phyloP scores from a whole-genome alignment of 2,329 filamentous ascomycete genomes.

The Sclerotinia subarctica region DNA sequence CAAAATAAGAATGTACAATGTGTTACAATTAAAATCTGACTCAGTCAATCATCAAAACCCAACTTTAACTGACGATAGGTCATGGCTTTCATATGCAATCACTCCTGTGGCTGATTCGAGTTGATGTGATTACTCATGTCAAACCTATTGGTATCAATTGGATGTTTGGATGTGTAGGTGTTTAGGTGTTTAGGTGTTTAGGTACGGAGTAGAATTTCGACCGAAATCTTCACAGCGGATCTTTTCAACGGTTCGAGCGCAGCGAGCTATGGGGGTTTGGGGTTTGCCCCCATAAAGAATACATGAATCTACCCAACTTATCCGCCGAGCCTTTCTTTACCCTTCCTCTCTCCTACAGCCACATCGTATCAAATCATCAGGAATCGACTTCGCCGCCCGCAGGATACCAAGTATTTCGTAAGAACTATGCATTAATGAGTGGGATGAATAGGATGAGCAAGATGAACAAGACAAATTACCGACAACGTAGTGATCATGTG shows the following conservation, averaged over 20 bases:
- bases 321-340: not conserved
- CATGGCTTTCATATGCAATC: not conserved
- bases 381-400: not conserved
- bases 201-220: not conserved
- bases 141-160: not conserved
- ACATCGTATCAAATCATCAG: not conserved
- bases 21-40: not conserved
- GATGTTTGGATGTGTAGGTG: too few relatives aligned
- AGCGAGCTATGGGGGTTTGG: too few relatives aligned
- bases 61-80: not conserved
- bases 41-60: not conserved
- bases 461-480: too few relatives aligned
- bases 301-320: not conserved
- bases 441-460: not conserved
- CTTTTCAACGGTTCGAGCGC: too few relatives aligned
- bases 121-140: not conserved
- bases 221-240: too few relatives aligned
- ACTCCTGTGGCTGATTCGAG: not conserved
- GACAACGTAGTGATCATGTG: too few relatives aligned
- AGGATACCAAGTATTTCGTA: not conserved
- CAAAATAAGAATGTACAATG: too few relatives aligned
- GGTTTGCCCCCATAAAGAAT: not conserved
- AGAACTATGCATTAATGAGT: not conserved
- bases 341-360: not conserved
- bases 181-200: too few relatives aligned